These are phyloP conservation scores for Mycena olivaceomarginata DNA, from an alignment of 768 basidiomycete genomes.

Conservation along the genomic window DNA sequence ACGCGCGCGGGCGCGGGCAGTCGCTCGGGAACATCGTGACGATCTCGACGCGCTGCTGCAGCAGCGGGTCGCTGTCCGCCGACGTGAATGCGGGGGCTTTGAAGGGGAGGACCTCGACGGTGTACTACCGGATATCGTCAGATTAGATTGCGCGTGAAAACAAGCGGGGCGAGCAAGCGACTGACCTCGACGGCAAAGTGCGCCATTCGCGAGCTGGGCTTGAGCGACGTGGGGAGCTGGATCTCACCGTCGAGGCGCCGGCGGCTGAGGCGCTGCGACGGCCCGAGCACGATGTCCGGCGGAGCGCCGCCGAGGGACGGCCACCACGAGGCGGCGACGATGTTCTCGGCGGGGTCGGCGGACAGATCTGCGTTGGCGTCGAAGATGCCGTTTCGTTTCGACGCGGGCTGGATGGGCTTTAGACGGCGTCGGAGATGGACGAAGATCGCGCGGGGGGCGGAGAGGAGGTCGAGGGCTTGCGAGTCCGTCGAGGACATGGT, in stretches of 20 bases:
- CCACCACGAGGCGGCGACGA: constrained; percentile 43
- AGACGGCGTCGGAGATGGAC: constrained; percentile 42
- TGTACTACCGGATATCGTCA: constrained; percentile 34
- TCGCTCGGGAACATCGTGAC: constrained; percentile 43
- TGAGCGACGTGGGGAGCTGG: constrained; percentile 38
- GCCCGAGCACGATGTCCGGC: not conserved
- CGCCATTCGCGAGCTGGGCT: constrained; percentile 41
- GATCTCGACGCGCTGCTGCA: constrained; percentile 41
- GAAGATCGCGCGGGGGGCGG: constrained; percentile 39
- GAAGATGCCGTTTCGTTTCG: constrained; percentile 41
- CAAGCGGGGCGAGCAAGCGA: not conserved
- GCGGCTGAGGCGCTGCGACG: not conserved
- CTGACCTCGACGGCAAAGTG: constrained; percentile 46
- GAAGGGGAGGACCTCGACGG: constrained; percentile 46
- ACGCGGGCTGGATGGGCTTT: constrained; percentile 31
- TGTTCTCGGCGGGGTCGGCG: constrained; percentile 39
- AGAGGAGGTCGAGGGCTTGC: constrained; percentile 48
- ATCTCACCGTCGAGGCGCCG: constrained; percentile 45
- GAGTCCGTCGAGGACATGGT: constrained; percentile 33
- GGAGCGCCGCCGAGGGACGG: constrained; percentile 7
- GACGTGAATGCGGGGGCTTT: constrained; percentile 42
- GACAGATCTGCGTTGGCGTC: constrained; percentile 43
- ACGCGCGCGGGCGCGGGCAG: constrained; percentile 32
- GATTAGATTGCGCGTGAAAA: not conserved
- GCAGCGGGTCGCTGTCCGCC: constrained; percentile 26